Conservation (phyloP, 306 rosid genomes). For the Benincasa hispida region DNA sequence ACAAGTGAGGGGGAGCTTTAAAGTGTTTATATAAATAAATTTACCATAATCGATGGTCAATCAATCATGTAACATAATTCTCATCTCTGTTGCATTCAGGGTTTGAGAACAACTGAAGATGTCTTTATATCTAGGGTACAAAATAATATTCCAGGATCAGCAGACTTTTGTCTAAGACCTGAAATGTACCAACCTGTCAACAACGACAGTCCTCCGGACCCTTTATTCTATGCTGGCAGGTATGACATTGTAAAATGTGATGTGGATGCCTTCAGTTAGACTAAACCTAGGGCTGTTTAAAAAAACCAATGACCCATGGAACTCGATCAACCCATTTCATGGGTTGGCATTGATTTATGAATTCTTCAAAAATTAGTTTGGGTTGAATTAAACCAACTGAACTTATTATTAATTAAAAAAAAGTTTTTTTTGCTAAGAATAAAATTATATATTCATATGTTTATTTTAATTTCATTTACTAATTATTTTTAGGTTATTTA, state of each 20-base stretch:
- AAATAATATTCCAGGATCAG: background rate
- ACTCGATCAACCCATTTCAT: background rate
- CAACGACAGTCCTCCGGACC: slow-evolving; percentile 17
- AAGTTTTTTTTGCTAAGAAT: background rate
- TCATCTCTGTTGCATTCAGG: background rate
- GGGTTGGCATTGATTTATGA: background rate
- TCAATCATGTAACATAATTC: background rate
- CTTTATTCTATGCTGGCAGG: slow-evolving; percentile 25
- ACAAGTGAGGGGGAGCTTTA: too few species aligned
- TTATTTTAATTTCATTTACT: background rate
- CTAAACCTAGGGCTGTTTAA: background rate
- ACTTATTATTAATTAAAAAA: background rate
- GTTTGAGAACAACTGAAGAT: slow-evolving; percentile 4
- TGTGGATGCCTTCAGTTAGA: background rate
- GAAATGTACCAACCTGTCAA: slow-evolving; percentile 1
- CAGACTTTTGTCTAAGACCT: background rate
- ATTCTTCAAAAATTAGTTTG: background rate
- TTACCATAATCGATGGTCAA: too few species aligned
- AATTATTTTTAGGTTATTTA: background rate
- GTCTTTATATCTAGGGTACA: background rate
- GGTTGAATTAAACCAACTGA: background rate
- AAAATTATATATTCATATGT: background rate
- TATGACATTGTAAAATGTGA: slow-evolving; percentile 3
- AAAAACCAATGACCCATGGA: background rate
- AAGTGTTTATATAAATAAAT: too few species aligned